These are phyloP conservation scores for Flueggea neowawraea DNA, from an alignment of 441 rosid genomes.

Conservation along the genomic window DNA sequence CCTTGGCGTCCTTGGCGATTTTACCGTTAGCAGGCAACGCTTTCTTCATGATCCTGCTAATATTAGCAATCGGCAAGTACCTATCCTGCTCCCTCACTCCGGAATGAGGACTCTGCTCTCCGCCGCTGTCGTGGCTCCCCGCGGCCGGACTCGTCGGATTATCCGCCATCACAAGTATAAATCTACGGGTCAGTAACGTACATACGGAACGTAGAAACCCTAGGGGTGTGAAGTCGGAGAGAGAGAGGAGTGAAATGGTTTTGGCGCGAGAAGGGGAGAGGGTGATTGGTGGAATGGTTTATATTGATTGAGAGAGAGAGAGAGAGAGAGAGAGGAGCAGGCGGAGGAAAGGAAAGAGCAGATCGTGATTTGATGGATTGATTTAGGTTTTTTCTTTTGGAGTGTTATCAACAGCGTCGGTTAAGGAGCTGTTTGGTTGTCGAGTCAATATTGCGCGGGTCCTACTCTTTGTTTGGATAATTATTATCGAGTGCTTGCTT, in stretches of 20 bases:
- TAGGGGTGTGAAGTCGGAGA: neutral
- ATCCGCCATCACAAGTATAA: constrained; percentile 28
- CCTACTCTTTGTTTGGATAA: too few species aligned
- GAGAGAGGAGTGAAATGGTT: neutral
- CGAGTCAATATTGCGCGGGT: too few species aligned
- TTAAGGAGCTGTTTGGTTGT: too few species aligned
- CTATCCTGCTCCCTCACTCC: constrained; percentile 87
- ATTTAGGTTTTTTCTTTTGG: too few species aligned
- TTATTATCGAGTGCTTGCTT: too few species aligned
- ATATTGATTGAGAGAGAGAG: constrained; percentile 40
- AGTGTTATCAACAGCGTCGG: too few species aligned
- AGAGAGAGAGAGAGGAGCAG: constrained; percentile 18
- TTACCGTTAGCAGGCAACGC: constrained; percentile 92
- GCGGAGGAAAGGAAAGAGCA: too few species aligned
- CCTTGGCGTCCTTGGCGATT: constrained; percentile 94
- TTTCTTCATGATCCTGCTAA: constrained; percentile 96
- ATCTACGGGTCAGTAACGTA: neutral
- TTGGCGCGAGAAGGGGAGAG: neutral
- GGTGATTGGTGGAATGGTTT: constrained; percentile 14
- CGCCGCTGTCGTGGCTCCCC: constrained; percentile 76
- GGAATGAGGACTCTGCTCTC: constrained; percentile 66
- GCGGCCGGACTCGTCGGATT: constrained; percentile 74
- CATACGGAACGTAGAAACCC: too few species aligned
- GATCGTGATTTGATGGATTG: too few species aligned
- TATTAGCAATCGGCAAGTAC: constrained; percentile 87